These are phyloP conservation scores for Cladobotryum mycophilum DNA, from an alignment of 2,329 filamentous ascomycete genomes.

Conservation along the genomic window DNA sequence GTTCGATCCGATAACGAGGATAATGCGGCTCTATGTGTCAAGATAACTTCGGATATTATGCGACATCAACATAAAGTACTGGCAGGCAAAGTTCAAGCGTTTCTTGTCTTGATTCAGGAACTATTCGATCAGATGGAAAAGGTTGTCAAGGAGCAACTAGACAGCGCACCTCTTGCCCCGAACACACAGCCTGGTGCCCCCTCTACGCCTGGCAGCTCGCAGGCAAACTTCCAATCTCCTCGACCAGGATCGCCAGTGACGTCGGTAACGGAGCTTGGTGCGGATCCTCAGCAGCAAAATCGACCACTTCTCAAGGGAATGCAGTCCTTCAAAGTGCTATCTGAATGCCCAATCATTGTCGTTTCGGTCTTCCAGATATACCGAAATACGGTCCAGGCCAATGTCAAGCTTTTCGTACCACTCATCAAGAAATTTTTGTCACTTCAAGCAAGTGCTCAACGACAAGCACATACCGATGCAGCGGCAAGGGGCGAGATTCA, in stretches of 20 bases:
- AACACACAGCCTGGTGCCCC: constrained; percentile 51
- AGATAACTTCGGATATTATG: constrained; percentile 95
- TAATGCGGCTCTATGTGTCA: constrained; percentile 96
- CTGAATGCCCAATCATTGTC: constrained; percentile 97
- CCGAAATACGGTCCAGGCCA: constrained; percentile 67
- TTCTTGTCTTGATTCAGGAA: constrained; percentile 86
- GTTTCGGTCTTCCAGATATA: constrained; percentile 97
- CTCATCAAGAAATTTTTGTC: constrained; percentile 86
- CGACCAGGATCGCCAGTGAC: constrained; percentile 84
- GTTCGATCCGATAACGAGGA: constrained; percentile 95
- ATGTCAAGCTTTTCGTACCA: constrained; percentile 88
- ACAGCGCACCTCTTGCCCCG: constrained; percentile 58
- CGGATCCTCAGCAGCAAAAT: constrained; percentile 73
- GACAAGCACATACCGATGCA: constrained; percentile 84
- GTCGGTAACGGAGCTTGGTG: constrained; percentile 71
- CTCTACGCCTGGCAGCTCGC: constrained; percentile 59
- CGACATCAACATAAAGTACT: constrained; percentile 84
- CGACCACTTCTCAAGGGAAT: constrained; percentile 84
- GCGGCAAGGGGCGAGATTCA: constrained; percentile 74
- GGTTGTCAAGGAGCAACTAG: constrained; percentile 91
- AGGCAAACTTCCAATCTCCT: constrained; percentile 76
- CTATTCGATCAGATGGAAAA: constrained; percentile 93
- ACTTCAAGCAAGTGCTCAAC: constrained; percentile 86
- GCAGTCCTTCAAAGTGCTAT: constrained; percentile 98
- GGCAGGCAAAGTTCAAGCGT: constrained; percentile 72